These are phyloP conservation scores for Tetracentron sinense DNA, from an alignment of 164 flowering plant species.

Conservation along the genomic window DNA sequence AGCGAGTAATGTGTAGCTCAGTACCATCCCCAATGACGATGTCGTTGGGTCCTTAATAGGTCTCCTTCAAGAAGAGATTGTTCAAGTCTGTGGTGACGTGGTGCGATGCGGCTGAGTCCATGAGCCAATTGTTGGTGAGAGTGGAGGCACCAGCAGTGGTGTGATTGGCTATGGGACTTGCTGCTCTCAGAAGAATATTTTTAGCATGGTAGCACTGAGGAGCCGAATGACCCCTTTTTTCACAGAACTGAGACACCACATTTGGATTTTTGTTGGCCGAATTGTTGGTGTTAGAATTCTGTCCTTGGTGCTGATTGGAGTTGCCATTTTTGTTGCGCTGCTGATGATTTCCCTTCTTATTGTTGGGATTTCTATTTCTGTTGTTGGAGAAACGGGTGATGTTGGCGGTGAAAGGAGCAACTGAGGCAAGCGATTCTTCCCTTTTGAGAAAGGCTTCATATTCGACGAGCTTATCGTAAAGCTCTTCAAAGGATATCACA, in stretches of 20 bases:
- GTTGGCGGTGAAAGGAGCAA: background rate
- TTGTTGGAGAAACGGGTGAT: background rate
- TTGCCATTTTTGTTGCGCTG: too few species aligned
- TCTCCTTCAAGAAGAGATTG: background rate
- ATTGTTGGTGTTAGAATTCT: too few species aligned
- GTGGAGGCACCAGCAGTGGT: background rate
- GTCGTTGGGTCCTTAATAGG: too few species aligned
- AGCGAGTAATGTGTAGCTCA: constrained; percentile 1
- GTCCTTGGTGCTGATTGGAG: background rate
- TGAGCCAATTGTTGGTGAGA: too few species aligned
- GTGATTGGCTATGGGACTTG: background rate
- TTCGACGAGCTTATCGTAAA: background rate
- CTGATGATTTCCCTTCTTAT: background rate
- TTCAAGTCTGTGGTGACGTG: background rate
- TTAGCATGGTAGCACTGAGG: too few species aligned
- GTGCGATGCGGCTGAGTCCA: too few species aligned
- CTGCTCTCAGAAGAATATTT: too few species aligned
- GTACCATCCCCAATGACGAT: background rate
- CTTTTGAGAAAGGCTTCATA: too few species aligned
- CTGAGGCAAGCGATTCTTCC: too few species aligned
- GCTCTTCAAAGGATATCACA: background rate
- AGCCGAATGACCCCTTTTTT: background rate
- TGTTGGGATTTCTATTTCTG: background rate
- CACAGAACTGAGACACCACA: too few species aligned
- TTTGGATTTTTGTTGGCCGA: too few species aligned